Evolutionary conservation across 805 yeast genomes (phyloP).

Genomic region (Saturnispora galanensis): DNA sequence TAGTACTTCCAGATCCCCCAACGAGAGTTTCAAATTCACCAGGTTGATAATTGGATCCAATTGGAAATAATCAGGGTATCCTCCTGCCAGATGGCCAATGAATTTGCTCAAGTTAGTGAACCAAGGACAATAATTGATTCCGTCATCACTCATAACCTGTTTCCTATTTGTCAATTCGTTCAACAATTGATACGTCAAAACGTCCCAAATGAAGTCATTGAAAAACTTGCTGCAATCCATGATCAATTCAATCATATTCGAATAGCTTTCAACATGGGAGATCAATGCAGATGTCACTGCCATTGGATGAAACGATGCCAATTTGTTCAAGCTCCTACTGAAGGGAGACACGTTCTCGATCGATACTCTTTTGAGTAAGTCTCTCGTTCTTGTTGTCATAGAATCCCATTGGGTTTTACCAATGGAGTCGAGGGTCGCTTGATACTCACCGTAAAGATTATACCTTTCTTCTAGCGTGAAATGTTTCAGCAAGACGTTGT

Average conservation of each 20-base stretch:
- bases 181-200: conserved; percentile 61
- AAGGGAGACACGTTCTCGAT: conserved; percentile 65
- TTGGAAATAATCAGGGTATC: conserved; percentile 45
- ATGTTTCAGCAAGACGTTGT: conserved; percentile 33
- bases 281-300: conserved; percentile 64
- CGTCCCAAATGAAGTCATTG: conserved; percentile 77
- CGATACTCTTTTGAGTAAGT: conserved; percentile 69
- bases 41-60: conserved; percentile 46
- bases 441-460: conserved; percentile 72
- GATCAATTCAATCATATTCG: conserved; percentile 68
- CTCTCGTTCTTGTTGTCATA: conserved; percentile 73
- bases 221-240: conserved; percentile 72
- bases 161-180: conserved; percentile 64
- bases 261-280: conserved; percentile 84
- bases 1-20: conserved; percentile 24
- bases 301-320: conserved; percentile 68
- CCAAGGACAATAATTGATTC: conserved; percentile 77
- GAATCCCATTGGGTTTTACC: conserved; percentile 48
- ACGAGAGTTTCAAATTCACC: conserved; percentile 39
- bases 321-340: conserved; percentile 63
- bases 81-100: conserved; percentile 59
- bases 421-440: conserved; percentile 46
- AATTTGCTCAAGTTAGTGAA: conserved; percentile 72
- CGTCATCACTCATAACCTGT: conserved; percentile 61
- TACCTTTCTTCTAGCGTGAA: conserved; percentile 59